These are phyloP conservation scores for Backusella tuberculispora DNA, from an alignment of 192 early-diverging fungal genomes.

Conservation along the genomic window DNA sequence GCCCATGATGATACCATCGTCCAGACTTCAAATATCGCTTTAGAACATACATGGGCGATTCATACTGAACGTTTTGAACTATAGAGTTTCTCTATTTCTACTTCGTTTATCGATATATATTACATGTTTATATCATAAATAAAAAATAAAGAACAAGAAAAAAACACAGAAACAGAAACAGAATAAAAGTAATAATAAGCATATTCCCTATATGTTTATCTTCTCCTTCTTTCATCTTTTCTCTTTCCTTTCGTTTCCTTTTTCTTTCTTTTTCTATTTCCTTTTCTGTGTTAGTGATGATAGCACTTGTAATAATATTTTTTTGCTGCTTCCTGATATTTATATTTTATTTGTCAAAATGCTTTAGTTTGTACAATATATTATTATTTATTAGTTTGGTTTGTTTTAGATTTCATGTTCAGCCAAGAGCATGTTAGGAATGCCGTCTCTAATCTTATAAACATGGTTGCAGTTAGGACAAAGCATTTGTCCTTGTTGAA, in stretches of 20 bases:
- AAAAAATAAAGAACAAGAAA: background rate
- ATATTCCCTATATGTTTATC: no score
- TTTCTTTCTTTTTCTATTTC: no score
- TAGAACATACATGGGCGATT: background rate
- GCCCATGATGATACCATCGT: constrained; percentile 4
- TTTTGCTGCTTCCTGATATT: background rate
- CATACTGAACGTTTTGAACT: constrained; percentile 6
- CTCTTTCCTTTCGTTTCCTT: no score
- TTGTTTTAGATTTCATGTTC: constrained; percentile 75
- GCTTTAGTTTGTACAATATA: background rate
- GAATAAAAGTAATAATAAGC: no score
- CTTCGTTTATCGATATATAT: background rate
- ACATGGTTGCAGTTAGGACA: constrained; percentile 90
- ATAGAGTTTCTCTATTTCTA: background rate
- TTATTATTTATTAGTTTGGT: background rate
- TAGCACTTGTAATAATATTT: no score
- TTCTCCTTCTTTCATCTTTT: no score
- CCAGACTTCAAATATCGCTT: background rate
- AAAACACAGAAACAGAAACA: no score
- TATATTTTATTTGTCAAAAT: background rate
- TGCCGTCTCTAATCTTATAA: constrained; percentile 90
- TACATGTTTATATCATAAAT: background rate
- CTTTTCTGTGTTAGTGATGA: no score
- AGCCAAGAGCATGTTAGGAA: constrained; percentile 90
- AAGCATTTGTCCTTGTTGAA: constrained; percentile 89